phyloP scores from a whole-genome alignment of 2,329 filamentous ascomycete genomes.

The Exserohilum turcica region DNA sequence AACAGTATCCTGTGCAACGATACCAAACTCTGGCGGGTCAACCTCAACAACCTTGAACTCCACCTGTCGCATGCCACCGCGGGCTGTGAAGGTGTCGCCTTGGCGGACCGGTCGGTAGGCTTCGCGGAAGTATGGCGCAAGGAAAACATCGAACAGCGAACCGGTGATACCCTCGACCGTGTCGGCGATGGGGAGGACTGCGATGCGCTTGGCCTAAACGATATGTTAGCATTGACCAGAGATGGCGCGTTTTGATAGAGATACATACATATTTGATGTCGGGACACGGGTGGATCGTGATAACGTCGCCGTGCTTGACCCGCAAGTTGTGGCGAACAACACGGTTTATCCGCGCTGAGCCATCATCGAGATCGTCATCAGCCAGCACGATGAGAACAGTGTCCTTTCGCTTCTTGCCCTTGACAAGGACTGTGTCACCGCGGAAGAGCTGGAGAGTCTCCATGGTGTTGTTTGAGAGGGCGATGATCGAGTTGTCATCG shows the following conservation, averaged over 20 bases:
- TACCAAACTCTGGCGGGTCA: constrained; percentile 96
- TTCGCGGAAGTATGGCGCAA: constrained; percentile 99
- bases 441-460: constrained; percentile 97
- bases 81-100: constrained; percentile 95
- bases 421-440: constrained; percentile 95
- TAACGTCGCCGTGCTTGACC: constrained; percentile 97
- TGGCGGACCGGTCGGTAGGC: constrained; percentile 96
- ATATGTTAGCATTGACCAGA: constrained; percentile 26
- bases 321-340: constrained; percentile 97
- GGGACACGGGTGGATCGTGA: constrained; percentile 95
- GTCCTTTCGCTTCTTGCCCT: constrained; percentile 99
- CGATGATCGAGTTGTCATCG: constrained; percentile 99
- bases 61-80: constrained; percentile 97
- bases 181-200: constrained; percentile 96
- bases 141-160: constrained; percentile 98
- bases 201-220: constrained; percentile 91
- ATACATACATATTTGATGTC: constrained; percentile 98
- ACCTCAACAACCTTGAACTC: constrained; percentile 99
- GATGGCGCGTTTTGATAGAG: not conserved
- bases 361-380: constrained; percentile 97
- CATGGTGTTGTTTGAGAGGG: constrained; percentile 98
- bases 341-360: constrained; percentile 95
- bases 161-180: constrained; percentile 97
- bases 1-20: constrained; percentile 97
- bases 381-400: constrained; percentile 96